Evolutionary conservation across 2,329 filamentous ascomycete species (phyloP).

Genomic region (Xylaria sp.): DNA sequence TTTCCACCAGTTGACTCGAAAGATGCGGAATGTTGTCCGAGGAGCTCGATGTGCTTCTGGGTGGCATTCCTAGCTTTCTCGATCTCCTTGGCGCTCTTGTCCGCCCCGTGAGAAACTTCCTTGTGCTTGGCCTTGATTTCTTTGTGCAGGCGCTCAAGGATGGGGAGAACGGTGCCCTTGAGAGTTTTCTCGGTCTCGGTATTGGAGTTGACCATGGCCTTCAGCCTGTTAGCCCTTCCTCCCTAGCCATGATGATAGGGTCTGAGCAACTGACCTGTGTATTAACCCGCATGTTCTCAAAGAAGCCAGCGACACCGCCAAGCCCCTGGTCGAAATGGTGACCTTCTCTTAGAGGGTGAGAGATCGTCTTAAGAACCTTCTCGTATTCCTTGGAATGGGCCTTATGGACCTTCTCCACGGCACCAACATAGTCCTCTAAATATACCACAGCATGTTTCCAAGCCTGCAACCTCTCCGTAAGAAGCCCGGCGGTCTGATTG

Average conservation of each 20-base stretch:
- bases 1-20: constrained; percentile 81
- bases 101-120: constrained; percentile 82
- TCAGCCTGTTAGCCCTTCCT: constrained; percentile 29
- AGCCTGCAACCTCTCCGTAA: constrained; percentile 87
- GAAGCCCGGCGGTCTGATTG: constrained; percentile 76
- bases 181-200: constrained; percentile 91
- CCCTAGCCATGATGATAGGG: no score
- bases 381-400: constrained; percentile 94
- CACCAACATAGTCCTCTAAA: constrained; percentile 87
- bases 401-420: constrained; percentile 87
- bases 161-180: constrained; percentile 84
- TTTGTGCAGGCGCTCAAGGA: constrained; percentile 89
- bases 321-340: constrained; percentile 92
- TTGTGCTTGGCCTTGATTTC: constrained; percentile 98
- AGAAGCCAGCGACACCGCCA: constrained; percentile 88
- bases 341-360: constrained; percentile 84
- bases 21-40: constrained; percentile 84
- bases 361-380: constrained; percentile 92
- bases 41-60: constrained; percentile 95
- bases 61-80: constrained; percentile 87
- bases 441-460: constrained; percentile 96
- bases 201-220: constrained; percentile 89
- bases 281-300: constrained; percentile 93
- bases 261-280: constrained; percentile 67
- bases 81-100: constrained; percentile 88